Evolutionary conservation across 371 early-diverging fungal species (phyloP), one percentile per base, ranked within the genome.

Genomic region (Mortierella sp.): DNA sequence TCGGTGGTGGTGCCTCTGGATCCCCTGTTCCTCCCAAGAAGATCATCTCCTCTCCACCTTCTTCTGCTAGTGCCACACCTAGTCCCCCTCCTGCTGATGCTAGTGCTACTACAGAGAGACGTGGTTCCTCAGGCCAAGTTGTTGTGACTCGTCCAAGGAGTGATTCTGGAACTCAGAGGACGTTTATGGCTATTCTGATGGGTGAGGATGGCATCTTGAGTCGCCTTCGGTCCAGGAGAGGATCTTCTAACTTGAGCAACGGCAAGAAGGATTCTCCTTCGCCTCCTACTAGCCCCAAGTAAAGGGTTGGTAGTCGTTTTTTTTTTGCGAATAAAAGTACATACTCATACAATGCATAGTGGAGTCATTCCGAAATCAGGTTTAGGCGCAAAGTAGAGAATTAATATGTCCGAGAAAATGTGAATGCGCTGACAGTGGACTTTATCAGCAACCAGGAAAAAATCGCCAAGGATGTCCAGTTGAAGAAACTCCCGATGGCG

Each of bases 101-200:
- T 55, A 0, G 13, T n/a, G n/a, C 28, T 14, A 26, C 60, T 34
- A 50, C 54, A 28, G 28, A 52, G 16, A 50, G 77, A 48, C 68
- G 70, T 28, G 47, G 47, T 42, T 75, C 75, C 2, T 44, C 77
- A 21, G 38, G 52, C n/a, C 31, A 50, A 14, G 44, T 38, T 14
- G 24, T 42, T 68, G 11, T 24, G 3, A 42, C 68, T 1, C 78
- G 82, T 7, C 72, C 82, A 38, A 70, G 82, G 6, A 77, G 78
- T 52, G 80, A 84, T 54, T 80, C 75, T 47, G 80, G 84, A 26
- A 54, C 83, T 31, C 81, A 77, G 55, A 31, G 79, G 54, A 79
- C 76, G 16, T 83, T 83, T 38, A 83, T 83, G 58, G 79, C 83
- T 47, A 77, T 80, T 60, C 44, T 80, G 63, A 80, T 80, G 84